Base-by-base conservation (phyloP, 1,284 basidiomycete species). In the Ustilago cynodontis region DNA sequence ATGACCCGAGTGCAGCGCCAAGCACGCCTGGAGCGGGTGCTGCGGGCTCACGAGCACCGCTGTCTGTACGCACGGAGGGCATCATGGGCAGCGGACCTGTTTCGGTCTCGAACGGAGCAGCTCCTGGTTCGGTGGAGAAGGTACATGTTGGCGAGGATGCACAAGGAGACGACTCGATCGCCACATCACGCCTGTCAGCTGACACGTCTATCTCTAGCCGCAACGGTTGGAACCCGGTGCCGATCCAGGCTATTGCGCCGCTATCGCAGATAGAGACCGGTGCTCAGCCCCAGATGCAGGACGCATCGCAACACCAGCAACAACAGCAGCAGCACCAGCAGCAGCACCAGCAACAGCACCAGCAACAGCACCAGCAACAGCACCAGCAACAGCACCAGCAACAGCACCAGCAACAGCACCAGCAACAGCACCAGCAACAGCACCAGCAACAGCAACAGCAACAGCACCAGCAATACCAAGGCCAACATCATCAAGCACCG, bases 191-290 rank as follows among this genome's bases (percentile, higher is more conserved):
- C 22, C 24, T 65, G 26, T 65, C 65, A n/a, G 65, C 58, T 24
- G 71, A 73, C 14, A 61, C 62, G 14, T 69, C 66, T 20, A 26
- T 37, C 9, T 74, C 71, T 5, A 65, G 71, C 28, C 64, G 61
- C 24, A 73, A 59, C 20, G 66, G 66, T 35, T 74, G 71, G 71
- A 69, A 45, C 7, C 20, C 24, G 3, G 63, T 70, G 7, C 71
- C 71, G 0, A 69, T 70, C 22, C 55, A 59, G 35, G 63, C 62
- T 8, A 53, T 74, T n/a, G 54, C 59, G 26, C 63, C 64, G 3
- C 55, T 54, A 6, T 35, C 59, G 41, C 69, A 71, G 26, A 45
- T 45, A 50, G 63, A 58, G 20, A 14, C 13, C 31, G 9, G 33
- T 6, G 28, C n/a, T 31, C 33, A 54, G 0, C 22, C 59, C 9